Conservation (phyloP, 805 yeast species). For the Ogataea haglerorum region DNA sequence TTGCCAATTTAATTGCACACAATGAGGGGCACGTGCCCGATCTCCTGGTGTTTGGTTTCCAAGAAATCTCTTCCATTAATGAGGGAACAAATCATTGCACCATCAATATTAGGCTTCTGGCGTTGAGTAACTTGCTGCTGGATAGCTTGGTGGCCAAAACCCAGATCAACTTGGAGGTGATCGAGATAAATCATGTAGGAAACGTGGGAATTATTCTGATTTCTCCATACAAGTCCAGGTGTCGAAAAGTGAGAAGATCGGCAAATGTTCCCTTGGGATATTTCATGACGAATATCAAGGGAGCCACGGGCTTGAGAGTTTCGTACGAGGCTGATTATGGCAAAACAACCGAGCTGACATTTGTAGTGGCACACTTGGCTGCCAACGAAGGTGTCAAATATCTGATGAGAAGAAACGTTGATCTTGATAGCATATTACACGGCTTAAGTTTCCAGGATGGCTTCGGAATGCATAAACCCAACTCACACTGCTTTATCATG, state of each 20-base stretch:
- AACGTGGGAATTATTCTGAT: constrained; percentile 54
- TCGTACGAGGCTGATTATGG: constrained; percentile 24
- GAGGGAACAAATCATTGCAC: constrained; percentile 46
- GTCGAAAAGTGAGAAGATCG: constrained; percentile 18
- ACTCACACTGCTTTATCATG: constrained; percentile 61
- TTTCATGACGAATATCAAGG: constrained; percentile 64
- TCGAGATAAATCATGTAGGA: constrained; percentile 48
- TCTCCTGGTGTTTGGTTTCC: constrained; percentile 60
- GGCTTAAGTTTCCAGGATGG: constrained; percentile 59
- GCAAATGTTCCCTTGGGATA: constrained; percentile 51
- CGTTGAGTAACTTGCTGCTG: constrained; percentile 35
- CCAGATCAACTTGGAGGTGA: constrained; percentile 37
- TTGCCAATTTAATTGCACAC: constrained; percentile 13
- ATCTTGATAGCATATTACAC: constrained; percentile 47
- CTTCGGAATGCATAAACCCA: constrained; percentile 47
- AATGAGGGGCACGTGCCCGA: constrained; percentile 36
- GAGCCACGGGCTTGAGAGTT: constrained; percentile 65
- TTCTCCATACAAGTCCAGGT: constrained; percentile 35
- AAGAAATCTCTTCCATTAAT: constrained; percentile 57
- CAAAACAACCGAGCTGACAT: constrained; percentile 43
- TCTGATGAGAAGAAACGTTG: constrained; percentile 47
- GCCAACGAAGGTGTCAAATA: constrained; percentile 69
- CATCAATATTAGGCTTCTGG: constrained; percentile 38
- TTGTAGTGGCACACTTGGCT: constrained; percentile 67
- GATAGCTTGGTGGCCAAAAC: constrained; percentile 36